phyloP scores from a whole-genome alignment of 179 eudicot species.

The Beta macrorhiza region DNA sequence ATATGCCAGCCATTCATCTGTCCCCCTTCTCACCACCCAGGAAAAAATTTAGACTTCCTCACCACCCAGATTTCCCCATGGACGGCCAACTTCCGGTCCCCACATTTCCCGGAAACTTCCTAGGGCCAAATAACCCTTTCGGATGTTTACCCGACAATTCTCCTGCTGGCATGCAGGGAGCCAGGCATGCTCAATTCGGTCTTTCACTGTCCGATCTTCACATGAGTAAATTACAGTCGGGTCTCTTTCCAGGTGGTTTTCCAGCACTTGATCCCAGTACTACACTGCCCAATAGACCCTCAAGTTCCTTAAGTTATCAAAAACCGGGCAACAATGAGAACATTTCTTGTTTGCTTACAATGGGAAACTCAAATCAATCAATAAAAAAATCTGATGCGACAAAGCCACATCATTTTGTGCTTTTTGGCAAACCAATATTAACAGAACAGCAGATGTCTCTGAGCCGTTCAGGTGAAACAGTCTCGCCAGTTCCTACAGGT shows the following conservation, averaged over 20 bases:
- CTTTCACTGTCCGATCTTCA: conserved; percentile 49
- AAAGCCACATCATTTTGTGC: conserved; percentile 46
- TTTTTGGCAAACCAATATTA: conserved; percentile 77
- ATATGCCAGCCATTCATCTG: conserved; percentile 64
- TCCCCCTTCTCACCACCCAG: conserved; percentile 84
- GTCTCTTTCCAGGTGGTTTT: conserved; percentile 43
- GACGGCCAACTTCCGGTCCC: conserved; percentile 54
- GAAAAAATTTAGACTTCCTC: conserved; percentile 77
- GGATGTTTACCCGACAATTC: conserved; percentile 57
- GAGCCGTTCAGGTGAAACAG: conserved; percentile 43
- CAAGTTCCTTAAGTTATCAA: conserved; percentile 27
- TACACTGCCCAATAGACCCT: conserved; percentile 28
- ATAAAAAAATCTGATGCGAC: conserved; percentile 35
- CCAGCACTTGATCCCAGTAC: conserved; percentile 39
- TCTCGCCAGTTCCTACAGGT: conserved; percentile 32
- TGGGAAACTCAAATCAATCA: conserved; percentile 42
- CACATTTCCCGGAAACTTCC: conserved; percentile 50
- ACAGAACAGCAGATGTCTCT: conserved; percentile 68
- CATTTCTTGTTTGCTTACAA: conserved; percentile 53
- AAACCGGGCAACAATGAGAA: conserved; percentile 37
- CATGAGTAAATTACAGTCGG: conserved; percentile 54
- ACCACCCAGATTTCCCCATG: conserved; percentile 59
- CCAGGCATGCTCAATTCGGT: conserved; percentile 91
- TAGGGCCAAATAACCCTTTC: conserved; percentile 53
- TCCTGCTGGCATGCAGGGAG: conserved; percentile 98